Evolutionary conservation across 345 rosid species (phyloP), one percentile per base, ranked within the genome.

Genomic region (Eucalyptus fibrosa): DNA sequence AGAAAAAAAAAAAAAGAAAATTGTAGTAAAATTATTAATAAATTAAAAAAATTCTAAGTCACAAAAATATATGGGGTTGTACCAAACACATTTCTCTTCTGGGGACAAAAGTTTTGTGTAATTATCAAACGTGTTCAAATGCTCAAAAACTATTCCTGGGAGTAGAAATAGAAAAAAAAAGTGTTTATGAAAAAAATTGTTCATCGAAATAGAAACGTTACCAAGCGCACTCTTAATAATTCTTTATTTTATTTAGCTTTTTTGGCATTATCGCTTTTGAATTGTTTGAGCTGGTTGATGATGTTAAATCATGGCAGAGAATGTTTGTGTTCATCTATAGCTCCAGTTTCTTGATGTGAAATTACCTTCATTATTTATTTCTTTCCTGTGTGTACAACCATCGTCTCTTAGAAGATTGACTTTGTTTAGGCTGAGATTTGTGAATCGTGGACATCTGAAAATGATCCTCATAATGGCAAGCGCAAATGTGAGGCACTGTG

Each of bases 401-500:
- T 65, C 37, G 40, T 65, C 40, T 65, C 77, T 13, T 65, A n/a
- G 40, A 65, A 65, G 40, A 65, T 65, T n/a, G 77, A 65, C 21
- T n/a, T 15, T 65, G 21, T n/a, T n/a, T 4, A 65, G 77, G 40
- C 77, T n/a, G 40, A 65, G 34, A n/a, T n/a, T 16, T 4, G 40
- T 65, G 72, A 65, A n/a, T 14, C 32, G 19, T 65, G 72, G 34
- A 65, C 94, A 97, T 97, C 97, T 90, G 98, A 95, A 90, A 93
- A 90, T 81, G 98, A 96, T 92, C 88, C 97, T 7, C 97, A 94
- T 89, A 96, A 96, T 91, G 97, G 97, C 23, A 96, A 95, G 92
- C 94, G 97, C 88, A 96, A 95, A 88, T 95, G 96, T 87, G 97
- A 97, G 91, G 91, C 95, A 7, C 91, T 97, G 55, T 96, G 98